Evolutionary conservation across 441 rosid genomes (phyloP), one percentile per base, ranked within the genome.

Genomic region (Erodium trifolium): DNA sequence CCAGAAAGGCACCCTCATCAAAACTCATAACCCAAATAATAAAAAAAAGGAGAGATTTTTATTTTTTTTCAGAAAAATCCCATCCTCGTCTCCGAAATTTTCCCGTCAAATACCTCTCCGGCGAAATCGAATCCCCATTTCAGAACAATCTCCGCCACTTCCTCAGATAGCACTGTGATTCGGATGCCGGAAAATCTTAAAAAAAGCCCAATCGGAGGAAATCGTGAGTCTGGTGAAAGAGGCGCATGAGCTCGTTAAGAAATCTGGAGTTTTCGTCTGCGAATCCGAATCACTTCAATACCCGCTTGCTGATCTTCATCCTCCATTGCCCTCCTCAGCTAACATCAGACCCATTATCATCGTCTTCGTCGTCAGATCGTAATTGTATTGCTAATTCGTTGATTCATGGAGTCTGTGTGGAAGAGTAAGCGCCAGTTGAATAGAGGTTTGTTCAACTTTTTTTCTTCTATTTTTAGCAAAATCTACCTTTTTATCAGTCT

Each of bases 211-310:
- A 31, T 31, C 34, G 60, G 23, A 53, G 10, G 5, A 16, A 53
- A 51, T 53, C 18, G 60, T 3, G 60, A 53, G 18, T n/a, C 16
- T 16, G 23, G 60, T 5, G 60, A 57, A 9, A 31, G 34, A 70
- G 29, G 62, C 68, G 97, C 88, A 91, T 91, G 97, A 91, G 88
- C 84, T 86, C 90, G 82, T 91, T 78, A 84, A 84, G 89, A 73
- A 83, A 78, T 67, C 80, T 78, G 83, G 82, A 85, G 75, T 70
- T 75, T 66, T 67, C 17, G 19, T 82, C 79, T 55, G 82, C 83
- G 72, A 87, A 74, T 78, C 83, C 83, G 4, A 89, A 75, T 73
- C 89, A 86, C 72, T 86, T 86, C 73, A 84, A 82, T 13, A 86
- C 89, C 43, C 81, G 85, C 71, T 81, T 86, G 55, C 71, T 88